phyloP scores from a whole-genome alignment of 129 eudicot species.

The Kitagawia praeruptora region DNA sequence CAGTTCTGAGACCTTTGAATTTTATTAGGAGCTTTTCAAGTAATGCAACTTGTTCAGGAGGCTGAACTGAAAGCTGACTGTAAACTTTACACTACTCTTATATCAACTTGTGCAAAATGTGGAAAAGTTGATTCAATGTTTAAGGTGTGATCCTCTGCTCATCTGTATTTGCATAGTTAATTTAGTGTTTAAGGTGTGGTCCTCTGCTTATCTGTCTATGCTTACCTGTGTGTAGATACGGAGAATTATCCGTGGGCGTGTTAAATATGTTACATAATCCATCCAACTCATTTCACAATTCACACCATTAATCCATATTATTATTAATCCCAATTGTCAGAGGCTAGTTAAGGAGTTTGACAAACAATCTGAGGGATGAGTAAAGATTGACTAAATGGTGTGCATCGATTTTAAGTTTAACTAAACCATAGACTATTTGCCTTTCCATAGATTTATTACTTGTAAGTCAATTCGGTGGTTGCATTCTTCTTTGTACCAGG shows the following conservation, averaged over 20 bases:
- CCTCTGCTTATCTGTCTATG: neutral
- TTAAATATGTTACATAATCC: neutral
- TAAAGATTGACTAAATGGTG: neutral
- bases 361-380: neutral
- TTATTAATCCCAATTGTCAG: neutral
- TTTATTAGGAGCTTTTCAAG: conserved; percentile 74
- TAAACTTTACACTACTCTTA: conserved; percentile 89
- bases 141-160: conserved; percentile 42
- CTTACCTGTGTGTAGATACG: neutral
- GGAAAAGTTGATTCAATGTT: conserved; percentile 95
- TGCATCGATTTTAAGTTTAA: neutral
- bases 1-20: neutral
- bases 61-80: conserved; percentile 81
- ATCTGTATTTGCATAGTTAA: conserved; percentile 33
- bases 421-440: neutral
- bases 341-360: neutral
- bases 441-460: neutral
- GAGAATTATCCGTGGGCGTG: neutral
- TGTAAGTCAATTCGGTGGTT: neutral
- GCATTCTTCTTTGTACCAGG: too few relatives aligned
- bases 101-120: conserved; percentile 91
- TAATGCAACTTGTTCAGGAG: conserved; percentile 58
- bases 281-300: neutral
- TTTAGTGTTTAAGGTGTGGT: conserved; percentile 71
- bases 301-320: neutral